Conservation (phyloP, 2,329 filamentous ascomycete genomes). For the Clarireedia homoeocarpa region DNA sequence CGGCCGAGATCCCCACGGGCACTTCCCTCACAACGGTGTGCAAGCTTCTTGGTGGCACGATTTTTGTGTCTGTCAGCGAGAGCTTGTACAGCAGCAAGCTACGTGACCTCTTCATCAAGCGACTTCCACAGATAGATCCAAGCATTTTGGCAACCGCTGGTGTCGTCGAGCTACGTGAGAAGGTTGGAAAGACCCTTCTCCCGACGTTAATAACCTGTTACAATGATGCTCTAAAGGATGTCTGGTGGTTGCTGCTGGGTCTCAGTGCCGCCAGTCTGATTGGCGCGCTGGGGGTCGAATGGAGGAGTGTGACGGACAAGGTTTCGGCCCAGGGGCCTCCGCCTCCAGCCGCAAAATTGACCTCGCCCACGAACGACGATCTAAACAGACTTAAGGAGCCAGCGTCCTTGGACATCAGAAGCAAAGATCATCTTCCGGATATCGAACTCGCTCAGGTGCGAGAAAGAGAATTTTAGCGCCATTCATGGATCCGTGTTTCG, state of each 20-base stretch:
- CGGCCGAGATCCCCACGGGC: slow-evolving; percentile 43
- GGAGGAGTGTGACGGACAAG: slow-evolving; percentile 32
- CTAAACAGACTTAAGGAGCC: no score
- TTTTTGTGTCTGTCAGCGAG: slow-evolving; percentile 8
- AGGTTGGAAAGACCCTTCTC: not conserved
- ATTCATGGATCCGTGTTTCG: no score
- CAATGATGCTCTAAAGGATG: not conserved
- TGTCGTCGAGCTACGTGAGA: not conserved
- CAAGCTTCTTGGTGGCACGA: not conserved
- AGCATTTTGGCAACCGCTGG: not conserved
- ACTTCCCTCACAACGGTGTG: slow-evolving; percentile 7
- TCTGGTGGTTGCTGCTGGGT: not conserved
- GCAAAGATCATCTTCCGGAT: no score
- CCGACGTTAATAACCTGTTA: not conserved
- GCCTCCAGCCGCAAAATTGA: no score
- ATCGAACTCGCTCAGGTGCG: no score
- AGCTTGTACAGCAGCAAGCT: slow-evolving; percentile 27
- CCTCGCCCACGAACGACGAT: no score
- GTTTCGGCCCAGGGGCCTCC: no score
- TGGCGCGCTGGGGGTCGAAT: slow-evolving; percentile 51
- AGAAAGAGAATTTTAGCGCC: no score
- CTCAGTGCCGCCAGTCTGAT: slow-evolving; percentile 35
- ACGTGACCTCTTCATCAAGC: slow-evolving; percentile 23
- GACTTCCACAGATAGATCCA: not conserved
- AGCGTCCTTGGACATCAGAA: no score